These are phyloP conservation scores for Euclidium syriacum DNA, from an alignment of 345 rosid genomes.

Conservation along the genomic window DNA sequence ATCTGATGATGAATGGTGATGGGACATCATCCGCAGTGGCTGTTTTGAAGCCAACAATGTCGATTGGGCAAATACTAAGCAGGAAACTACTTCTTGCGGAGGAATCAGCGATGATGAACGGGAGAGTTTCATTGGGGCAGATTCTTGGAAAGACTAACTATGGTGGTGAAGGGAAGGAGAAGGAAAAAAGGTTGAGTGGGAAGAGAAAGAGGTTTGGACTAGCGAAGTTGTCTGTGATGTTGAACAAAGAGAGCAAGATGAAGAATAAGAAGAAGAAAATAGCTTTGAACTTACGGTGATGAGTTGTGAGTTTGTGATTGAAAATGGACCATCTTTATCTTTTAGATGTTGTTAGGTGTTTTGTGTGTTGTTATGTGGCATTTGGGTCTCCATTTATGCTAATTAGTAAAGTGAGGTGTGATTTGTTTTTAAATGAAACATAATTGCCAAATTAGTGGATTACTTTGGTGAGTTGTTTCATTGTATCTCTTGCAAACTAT, in stretches of 20 bases:
- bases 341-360: slow-evolving; percentile 1
- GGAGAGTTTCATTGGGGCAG: slow-evolving; percentile 72
- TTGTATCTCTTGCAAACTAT: background rate
- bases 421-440: background rate
- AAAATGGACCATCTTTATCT: background rate
- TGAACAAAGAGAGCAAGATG: slow-evolving; percentile 61
- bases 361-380: background rate
- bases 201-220: slow-evolving; percentile 86
- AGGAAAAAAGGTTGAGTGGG: slow-evolving; percentile 27
- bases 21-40: slow-evolving; percentile 35
- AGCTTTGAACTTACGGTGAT: slow-evolving; percentile 44
- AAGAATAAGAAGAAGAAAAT: slow-evolving; percentile 52
- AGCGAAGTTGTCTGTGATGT: slow-evolving; percentile 53
- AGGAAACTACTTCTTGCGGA: slow-evolving; percentile 71
- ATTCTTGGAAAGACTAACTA: slow-evolving; percentile 53
- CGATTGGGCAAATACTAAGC: slow-evolving; percentile 90
- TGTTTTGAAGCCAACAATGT: slow-evolving; percentile 57
- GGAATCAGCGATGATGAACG: slow-evolving; percentile 44
- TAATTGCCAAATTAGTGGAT: background rate
- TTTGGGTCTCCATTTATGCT: background rate
- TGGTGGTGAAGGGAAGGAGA: slow-evolving; percentile 14
- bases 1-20: slow-evolving; percentile 15
- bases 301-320: background rate
- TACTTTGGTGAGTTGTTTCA: background rate
- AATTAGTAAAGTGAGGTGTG: slow-evolving; percentile 1